phyloP scores from a whole-genome alignment of 495 filamentous ascomycete genomes.

The Penicillium chermesinum region DNA sequence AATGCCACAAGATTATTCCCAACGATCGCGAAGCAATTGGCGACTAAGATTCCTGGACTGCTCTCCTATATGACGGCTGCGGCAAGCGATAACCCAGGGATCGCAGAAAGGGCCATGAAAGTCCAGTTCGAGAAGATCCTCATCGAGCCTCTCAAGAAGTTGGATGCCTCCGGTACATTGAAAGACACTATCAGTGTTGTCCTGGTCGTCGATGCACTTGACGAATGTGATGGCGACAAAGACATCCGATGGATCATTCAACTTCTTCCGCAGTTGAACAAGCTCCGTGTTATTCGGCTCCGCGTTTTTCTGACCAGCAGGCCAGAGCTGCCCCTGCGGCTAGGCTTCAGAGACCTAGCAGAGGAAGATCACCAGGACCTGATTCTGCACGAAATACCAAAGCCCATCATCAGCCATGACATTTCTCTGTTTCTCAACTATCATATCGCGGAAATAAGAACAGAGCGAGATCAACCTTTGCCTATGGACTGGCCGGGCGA shows the following conservation, averaged over 20 bases:
- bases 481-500: not conserved
- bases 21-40: not conserved
- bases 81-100: not conserved
- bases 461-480: not conserved
- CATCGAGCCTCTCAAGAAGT: not conserved
- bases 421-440: not conserved
- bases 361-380: not conserved
- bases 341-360: not conserved
- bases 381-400: not conserved
- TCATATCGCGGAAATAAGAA: not conserved
- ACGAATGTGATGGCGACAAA: not conserved
- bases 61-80: not conserved
- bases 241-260: not conserved
- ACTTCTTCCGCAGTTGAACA: not conserved
- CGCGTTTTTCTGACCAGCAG: not conserved
- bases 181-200: not conserved
- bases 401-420: not conserved
- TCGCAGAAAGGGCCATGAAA: not conserved
- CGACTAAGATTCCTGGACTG: not conserved
- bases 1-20: not conserved
- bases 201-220: not conserved
- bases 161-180: not conserved
- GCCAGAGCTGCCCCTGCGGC: not conserved
- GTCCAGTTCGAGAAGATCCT: not conserved
- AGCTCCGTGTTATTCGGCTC: not conserved